Conservation (phyloP, 306 rosid genomes). For the Quercus berberidifolia region DNA sequence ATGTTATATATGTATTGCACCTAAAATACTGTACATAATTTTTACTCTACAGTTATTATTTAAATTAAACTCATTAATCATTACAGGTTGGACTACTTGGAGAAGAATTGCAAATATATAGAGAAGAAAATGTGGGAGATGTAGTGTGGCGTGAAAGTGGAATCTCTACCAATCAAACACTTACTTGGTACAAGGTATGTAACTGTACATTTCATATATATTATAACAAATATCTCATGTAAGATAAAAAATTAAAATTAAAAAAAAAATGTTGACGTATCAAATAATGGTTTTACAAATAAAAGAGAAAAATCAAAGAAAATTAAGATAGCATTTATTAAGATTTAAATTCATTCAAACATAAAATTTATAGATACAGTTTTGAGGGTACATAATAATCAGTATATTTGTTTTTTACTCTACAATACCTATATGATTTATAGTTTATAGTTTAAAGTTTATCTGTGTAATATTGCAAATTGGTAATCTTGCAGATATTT, state of each 20-base stretch:
- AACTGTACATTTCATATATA: neutral
- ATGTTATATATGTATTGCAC: too few relatives aligned
- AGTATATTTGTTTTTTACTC: too few relatives aligned
- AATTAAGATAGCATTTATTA: too few relatives aligned
- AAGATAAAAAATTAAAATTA: too few relatives aligned
- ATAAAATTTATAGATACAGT: too few relatives aligned
- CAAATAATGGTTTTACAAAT: too few relatives aligned
- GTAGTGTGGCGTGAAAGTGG: conserved; percentile 39
- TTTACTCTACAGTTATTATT: neutral
- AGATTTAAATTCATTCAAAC: too few relatives aligned
- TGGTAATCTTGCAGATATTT: conserved; percentile 27
- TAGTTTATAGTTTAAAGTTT: neutral
- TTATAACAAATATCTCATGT: too few relatives aligned
- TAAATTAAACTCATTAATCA: neutral
- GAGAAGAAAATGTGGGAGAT: conserved; percentile 27
- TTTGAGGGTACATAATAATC: too few relatives aligned
- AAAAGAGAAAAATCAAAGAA: too few relatives aligned
- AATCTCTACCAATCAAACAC: conserved; percentile 25
- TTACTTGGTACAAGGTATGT: conserved; percentile 67
- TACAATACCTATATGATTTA: too few relatives aligned
- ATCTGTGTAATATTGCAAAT: neutral
- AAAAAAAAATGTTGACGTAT: too few relatives aligned
- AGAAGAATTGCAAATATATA: conserved; percentile 44
- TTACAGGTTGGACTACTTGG: conserved; percentile 58
- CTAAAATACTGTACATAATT: neutral